A percentile compares a stretch with the other conserved stretches of the same genome.
Evolutionary conservation across 129 eudicot genomes (phyloP).

Genomic region (Centrapalus pauciflorus): DNA sequence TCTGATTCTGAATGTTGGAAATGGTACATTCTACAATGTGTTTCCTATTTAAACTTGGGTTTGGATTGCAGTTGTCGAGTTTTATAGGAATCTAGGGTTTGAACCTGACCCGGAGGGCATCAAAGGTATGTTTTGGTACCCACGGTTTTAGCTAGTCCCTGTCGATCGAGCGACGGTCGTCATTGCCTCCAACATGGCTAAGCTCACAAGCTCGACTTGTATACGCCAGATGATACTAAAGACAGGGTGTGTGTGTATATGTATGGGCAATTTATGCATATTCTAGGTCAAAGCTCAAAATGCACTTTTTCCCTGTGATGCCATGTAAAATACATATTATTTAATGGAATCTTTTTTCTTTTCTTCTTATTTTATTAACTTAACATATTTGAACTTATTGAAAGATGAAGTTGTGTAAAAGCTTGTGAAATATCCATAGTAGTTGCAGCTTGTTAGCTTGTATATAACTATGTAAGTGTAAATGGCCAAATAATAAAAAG

Average conservation of each 20-base stretch:
- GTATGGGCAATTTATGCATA: neutral
- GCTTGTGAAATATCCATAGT: no score
- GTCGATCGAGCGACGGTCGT: no score
- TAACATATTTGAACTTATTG: conserved; percentile 10
- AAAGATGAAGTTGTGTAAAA: conserved; percentile 16
- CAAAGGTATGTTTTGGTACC: conserved; percentile 99
- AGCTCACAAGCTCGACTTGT: no score
- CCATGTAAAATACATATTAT: conserved; percentile 15
- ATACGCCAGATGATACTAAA: neutral
- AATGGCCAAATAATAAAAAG: no score
- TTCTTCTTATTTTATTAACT: no score
- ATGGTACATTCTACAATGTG: no score
- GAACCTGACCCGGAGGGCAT: conserved; percentile 98
- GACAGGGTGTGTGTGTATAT: no score
- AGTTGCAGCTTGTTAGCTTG: no score
- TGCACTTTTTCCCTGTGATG: conserved; percentile 12
- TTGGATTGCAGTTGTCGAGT: conserved; percentile 83
- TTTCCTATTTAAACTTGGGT: conserved; percentile 8
- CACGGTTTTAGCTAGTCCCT: conserved; percentile 55
- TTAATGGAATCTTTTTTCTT: conserved; percentile 3
- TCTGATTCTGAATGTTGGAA: no score
- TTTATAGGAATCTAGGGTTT: conserved; percentile 82
- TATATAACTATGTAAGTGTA: no score
- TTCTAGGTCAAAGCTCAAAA: conserved; percentile 1
- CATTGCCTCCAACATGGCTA: no score